Evolutionary conservation across 306 rosid species (phyloP).

Genomic region (Hylodesmum podocarpum): DNA sequence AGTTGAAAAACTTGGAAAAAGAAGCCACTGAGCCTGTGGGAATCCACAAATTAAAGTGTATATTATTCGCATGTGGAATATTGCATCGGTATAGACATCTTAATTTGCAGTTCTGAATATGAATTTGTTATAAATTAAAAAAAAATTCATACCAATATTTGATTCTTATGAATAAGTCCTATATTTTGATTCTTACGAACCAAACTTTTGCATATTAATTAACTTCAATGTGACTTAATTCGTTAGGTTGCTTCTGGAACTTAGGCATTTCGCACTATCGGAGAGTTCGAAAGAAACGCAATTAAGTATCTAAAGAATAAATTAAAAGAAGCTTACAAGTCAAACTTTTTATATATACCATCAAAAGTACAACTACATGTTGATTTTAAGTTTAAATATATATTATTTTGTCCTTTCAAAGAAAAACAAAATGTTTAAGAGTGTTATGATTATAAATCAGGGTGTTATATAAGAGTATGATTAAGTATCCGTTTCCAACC

Average conservation of each 20-base stretch:
- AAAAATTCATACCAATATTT: too few species aligned
- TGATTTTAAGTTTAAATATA: neutral
- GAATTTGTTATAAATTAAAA: too few species aligned
- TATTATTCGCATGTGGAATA: neutral
- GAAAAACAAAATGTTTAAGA: too few species aligned
- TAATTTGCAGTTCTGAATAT: neutral
- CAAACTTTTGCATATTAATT: neutral
- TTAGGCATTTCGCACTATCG: neutral
- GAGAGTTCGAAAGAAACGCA: neutral
- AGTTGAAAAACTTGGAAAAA: too few species aligned
- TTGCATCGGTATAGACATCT: neutral
- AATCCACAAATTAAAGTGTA: neutral
- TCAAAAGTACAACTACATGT: neutral
- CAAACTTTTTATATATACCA: neutral
- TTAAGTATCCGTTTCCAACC: too few species aligned
- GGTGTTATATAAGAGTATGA: too few species aligned
- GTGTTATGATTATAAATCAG: too few species aligned
- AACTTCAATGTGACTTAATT: neutral
- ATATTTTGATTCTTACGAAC: too few species aligned
- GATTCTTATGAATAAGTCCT: too few species aligned
- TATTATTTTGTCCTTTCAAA: too few species aligned
- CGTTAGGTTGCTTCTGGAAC: neutral
- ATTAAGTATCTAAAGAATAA: neutral
- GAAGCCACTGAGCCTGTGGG: neutral
- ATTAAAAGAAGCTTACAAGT: neutral